Conservation (phyloP, 1,139 yeast genomes). For the Scheffersomyces lignicola region DNA sequence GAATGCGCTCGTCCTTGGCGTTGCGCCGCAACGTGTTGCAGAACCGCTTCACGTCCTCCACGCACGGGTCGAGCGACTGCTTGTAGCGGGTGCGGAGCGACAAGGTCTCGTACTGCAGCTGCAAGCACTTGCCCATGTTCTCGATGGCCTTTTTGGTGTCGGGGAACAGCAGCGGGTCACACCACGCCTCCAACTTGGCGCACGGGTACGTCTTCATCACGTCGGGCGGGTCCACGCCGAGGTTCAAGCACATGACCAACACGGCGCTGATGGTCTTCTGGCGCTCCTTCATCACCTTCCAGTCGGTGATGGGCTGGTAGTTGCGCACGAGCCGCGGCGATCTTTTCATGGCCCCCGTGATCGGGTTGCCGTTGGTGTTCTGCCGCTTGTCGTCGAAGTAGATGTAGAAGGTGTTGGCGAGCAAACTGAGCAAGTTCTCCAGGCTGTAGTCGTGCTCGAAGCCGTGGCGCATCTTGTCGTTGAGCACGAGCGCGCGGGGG, state of each 20-base stretch:
- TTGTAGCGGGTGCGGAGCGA: constrained; percentile 87
- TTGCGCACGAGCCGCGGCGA: constrained; percentile 44
- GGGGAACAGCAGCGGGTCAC: constrained; percentile 80
- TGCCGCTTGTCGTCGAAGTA: constrained; percentile 90
- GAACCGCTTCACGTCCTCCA: constrained; percentile 90
- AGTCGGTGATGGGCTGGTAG: constrained; percentile 76
- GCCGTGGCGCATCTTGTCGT: constrained; percentile 72
- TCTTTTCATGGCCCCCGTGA: constrained; percentile 53
- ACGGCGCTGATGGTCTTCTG: constrained; percentile 97
- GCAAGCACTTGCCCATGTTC: constrained; percentile 84
- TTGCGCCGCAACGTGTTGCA: constrained; percentile 86
- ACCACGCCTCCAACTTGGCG: constrained; percentile 91
- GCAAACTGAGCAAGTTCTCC: constrained; percentile 64
- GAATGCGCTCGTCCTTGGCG: constrained; percentile 86
- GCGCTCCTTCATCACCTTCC: constrained; percentile 89
- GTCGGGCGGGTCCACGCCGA: constrained; percentile 98
- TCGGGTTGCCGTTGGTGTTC: constrained; percentile 85
- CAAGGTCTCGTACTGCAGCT: constrained; percentile 84
- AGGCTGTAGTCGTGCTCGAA: constrained; percentile 66
- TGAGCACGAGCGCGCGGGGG: constrained; percentile 42
- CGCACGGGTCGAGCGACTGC: constrained; percentile 90
- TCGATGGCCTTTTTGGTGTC: constrained; percentile 93
- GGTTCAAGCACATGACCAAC: constrained; percentile 79
- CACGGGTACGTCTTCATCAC: constrained; percentile 91
- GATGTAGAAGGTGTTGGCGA: constrained; percentile 73